Evolutionary conservation across 148 eudicot genomes (phyloP), one percentile per base, ranked within the genome.

Genomic region (Nepenthes mirabilis): DNA sequence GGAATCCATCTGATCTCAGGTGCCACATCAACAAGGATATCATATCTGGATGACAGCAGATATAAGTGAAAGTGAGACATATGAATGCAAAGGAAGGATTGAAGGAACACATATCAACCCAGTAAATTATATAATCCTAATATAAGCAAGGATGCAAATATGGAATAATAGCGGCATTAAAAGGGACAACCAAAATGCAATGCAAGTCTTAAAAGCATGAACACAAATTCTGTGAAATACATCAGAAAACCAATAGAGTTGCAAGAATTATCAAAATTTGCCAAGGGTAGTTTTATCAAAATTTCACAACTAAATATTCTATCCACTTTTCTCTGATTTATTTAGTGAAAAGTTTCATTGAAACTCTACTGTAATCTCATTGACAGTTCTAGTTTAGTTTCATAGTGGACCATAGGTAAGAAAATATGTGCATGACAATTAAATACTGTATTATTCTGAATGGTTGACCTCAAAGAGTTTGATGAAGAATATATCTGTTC

Each of bases 1-100:
- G 95, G 82, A 74, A 45, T 69, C 99, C 99, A 93, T 69, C 60
- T 89, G 68, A 89, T 72, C 76, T 86, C 89, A 43, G 99, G 96
- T 63, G 82, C 70, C 66, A 89, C 79, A 71, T 93, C 99, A 60
- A 89, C 99, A 59, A 84, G 45, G 49, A 93, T 74, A 61, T 93
- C 99, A 73, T 86, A 93, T 73, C 99, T 93, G 65, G 36, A 77
- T 36, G 63, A 68, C 47, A 65, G 57, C 8, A 51, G 32, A 1
- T 14, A 54, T 70, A 47, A 43, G 33, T 60, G 56, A 61, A 45
- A 43, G 23, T 23, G 23, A 23, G 23, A 23, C 23, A 23, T 23
- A 55, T 34, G n/a, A 34, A 37, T 7, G 63, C 37, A 53, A 66
- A 36, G 9, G 11, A 14, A n/a, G 40, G 58, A 33, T 33, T 1